phyloP scores from a whole-genome alignment of 2,329 filamentous ascomycete genomes.

The Arthrinium phaeospermum region DNA sequence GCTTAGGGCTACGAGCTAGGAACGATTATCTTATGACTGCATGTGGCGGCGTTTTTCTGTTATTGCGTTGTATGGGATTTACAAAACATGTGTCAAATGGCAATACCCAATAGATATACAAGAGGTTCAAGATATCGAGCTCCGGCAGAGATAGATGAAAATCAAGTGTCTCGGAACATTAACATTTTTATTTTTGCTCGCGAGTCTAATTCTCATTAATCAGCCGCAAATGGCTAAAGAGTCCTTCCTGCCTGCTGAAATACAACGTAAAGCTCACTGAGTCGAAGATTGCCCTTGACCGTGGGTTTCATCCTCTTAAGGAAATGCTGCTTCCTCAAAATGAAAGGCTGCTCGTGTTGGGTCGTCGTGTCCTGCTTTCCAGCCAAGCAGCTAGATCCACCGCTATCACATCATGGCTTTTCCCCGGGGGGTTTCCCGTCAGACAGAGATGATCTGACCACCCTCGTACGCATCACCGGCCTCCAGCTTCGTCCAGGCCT shows the following conservation, averaged over 20 bases:
- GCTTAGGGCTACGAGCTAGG: neutral
- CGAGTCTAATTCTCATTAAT: slow-evolving; percentile 10
- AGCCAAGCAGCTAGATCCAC: neutral
- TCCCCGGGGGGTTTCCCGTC: slow-evolving; percentile 27
- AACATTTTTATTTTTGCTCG: neutral
- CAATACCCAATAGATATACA: neutral
- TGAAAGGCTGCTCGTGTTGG: neutral
- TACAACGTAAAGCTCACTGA: slow-evolving; percentile 12
- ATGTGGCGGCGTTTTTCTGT: neutral
- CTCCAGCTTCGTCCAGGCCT: slow-evolving; percentile 83
- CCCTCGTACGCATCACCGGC: slow-evolving; percentile 73
- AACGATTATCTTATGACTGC: neutral
- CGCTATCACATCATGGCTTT: neutral
- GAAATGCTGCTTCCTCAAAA: neutral
- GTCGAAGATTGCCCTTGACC: neutral
- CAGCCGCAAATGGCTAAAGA: slow-evolving; percentile 4
- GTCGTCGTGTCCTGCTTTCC: neutral
- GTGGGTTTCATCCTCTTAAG: neutral
- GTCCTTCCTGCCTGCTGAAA: slow-evolving; percentile 12
- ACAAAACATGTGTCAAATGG: neutral
- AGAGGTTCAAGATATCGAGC: neutral
- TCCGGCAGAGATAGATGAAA: neutral
- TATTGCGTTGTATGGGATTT: neutral
- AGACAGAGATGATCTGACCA: slow-evolving; percentile 58
- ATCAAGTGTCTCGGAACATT: neutral